A percentile compares a stretch with the other conserved stretches of the same genome.
Evolutionary conservation across 805 yeast species (phyloP).

Genomic region (Lipomyces yamadae): DNA sequence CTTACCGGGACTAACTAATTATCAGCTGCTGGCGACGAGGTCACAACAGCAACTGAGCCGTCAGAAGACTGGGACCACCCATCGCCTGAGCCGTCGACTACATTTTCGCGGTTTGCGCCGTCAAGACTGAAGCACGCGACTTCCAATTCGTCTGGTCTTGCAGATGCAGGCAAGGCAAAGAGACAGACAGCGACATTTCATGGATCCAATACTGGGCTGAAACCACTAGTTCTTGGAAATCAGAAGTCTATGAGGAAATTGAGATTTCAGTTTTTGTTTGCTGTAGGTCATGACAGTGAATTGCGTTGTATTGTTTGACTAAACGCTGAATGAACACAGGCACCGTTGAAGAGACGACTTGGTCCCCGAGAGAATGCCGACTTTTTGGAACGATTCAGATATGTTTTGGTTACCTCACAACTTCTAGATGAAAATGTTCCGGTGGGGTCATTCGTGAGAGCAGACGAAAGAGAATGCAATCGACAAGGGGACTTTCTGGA

Average conservation of each 20-base stretch:
- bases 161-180: background rate
- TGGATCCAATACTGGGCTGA: slow-evolving; percentile 9
- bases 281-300: slow-evolving; percentile 20
- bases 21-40: slow-evolving; percentile 23
- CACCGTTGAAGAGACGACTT: slow-evolving; percentile 26
- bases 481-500: slow-evolving; percentile 2
- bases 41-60: slow-evolving; percentile 11
- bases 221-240: slow-evolving; percentile 23
- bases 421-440: slow-evolving; percentile 49
- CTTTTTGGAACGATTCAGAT: slow-evolving; percentile 59
- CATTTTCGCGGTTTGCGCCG: slow-evolving; percentile 11
- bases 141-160: background rate
- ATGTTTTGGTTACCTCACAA: slow-evolving; percentile 55
- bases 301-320: background rate
- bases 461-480: background rate
- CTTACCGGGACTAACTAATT: background rate
- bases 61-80: slow-evolving; percentile 14
- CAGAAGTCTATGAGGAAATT: slow-evolving; percentile 23
- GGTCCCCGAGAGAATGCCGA: slow-evolving; percentile 41
- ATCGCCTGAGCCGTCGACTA: slow-evolving; percentile 8
- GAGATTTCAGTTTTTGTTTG: slow-evolving; percentile 30
- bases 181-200: background rate
- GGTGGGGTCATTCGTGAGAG: slow-evolving; percentile 13
- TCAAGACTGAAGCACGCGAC: background rate
- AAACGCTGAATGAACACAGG: slow-evolving; percentile 10